phyloP scores from a whole-genome alignment of 2,329 filamentous ascomycete species.

The Colletotrichum spaethianum region DNA sequence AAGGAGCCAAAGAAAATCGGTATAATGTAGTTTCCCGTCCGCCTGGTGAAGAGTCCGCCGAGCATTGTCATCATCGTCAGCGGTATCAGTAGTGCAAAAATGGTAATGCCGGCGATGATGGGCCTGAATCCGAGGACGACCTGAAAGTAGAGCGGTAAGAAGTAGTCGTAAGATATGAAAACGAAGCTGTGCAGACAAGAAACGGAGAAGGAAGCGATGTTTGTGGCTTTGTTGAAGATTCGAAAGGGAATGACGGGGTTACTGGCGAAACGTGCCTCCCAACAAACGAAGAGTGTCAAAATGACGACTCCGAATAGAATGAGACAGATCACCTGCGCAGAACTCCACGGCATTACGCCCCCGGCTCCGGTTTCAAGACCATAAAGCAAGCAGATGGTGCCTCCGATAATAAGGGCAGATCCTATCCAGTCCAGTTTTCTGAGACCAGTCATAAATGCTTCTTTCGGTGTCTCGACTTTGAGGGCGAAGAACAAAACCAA shows the following conservation, averaged over 20 bases:
- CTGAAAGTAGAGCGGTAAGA: conserved; percentile 74
- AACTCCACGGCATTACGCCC: conserved; percentile 65
- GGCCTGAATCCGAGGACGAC: conserved; percentile 66
- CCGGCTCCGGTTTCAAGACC: conserved; percentile 72
- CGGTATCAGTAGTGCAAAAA: conserved; percentile 64
- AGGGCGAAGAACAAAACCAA: conserved; percentile 49
- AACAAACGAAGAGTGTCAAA: conserved; percentile 61
- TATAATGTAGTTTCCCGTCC: conserved; percentile 75
- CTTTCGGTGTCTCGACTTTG: conserved; percentile 70
- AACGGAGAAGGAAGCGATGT: conserved; percentile 61
- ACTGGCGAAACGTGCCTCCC: conserved; percentile 67
- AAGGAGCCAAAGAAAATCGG: conserved; percentile 67
- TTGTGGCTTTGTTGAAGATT: conserved; percentile 65
- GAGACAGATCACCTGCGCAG: conserved; percentile 65
- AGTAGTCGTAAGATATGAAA: conserved; percentile 71
- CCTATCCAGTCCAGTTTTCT: conserved; percentile 67
- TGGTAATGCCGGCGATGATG: conserved; percentile 62
- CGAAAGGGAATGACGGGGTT: conserved; percentile 71
- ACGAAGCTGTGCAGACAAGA: conserved; percentile 56
- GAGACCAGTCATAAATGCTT: conserved; percentile 66
- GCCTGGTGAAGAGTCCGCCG: conserved; percentile 64
- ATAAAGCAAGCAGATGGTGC: conserved; percentile 71
- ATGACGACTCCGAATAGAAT: conserved; percentile 64
- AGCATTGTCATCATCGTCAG: conserved; percentile 38
- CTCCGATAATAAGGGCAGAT: conserved; percentile 68